These are phyloP conservation scores for Malassezia equina DNA, from an alignment of 1,284 basidiomycete species.

Conservation along the genomic window DNA sequence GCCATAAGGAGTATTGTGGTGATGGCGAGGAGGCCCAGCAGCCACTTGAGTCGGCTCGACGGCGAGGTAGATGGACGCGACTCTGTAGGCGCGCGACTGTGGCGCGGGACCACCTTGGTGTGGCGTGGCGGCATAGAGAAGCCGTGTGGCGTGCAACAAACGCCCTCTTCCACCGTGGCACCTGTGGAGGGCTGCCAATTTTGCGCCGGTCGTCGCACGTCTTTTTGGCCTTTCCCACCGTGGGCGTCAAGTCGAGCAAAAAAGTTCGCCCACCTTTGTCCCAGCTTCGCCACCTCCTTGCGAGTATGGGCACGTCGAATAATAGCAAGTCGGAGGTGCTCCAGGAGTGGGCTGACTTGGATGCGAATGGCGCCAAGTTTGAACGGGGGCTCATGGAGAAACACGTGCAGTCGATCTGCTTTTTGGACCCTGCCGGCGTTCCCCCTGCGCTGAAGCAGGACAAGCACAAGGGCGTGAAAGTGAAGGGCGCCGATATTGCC, in stretches of 20 bases:
- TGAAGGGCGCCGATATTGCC: constrained; percentile 33
- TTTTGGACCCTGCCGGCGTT: constrained; percentile 26
- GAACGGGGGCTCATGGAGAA: constrained; percentile 40
- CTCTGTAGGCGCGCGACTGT: neutral
- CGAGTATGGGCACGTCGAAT: neutral
- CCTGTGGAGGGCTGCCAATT: constrained; percentile 5
- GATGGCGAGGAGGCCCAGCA: constrained; percentile 5
- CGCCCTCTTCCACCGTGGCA: constrained; percentile 2
- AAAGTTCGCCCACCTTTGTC: neutral
- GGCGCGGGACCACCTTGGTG: constrained; percentile 6
- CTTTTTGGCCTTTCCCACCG: neutral
- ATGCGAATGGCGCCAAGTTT: constrained; percentile 36
- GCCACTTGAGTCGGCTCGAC: neutral
- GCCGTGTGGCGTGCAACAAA: neutral
- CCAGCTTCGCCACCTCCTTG: neutral
- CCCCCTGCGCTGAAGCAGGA: constrained; percentile 19
- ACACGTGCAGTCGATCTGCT: constrained; percentile 32
- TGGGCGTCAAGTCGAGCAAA: neutral
- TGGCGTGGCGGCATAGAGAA: neutral
- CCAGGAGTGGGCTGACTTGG: constrained; percentile 42
- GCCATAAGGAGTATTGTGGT: constrained; percentile 6
- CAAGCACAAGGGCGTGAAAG: constrained; percentile 27
- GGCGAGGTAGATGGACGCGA: neutral
- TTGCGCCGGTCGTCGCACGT: neutral
- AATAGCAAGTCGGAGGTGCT: constrained; percentile 26